Evolutionary conservation across 2,329 filamentous ascomycete genomes (phyloP), one percentile per base, ranked within the genome.

Genomic region (Capronia americana): DNA sequence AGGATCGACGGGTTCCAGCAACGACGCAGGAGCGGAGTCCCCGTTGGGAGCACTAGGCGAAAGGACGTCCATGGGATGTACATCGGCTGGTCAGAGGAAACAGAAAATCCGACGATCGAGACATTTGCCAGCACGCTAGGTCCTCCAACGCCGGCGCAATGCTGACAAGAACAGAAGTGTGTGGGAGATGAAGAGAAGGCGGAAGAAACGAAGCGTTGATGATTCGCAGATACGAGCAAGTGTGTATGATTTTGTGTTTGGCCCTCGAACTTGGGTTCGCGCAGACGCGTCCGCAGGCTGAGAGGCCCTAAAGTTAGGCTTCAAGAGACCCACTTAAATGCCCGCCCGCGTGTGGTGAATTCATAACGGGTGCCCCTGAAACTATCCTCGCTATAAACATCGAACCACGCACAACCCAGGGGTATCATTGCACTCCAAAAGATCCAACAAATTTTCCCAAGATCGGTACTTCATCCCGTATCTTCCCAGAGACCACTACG

Each of bases 1-100:
- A n/a, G 90, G 87, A 74, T 93, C 90, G 76, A 92, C 75, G 60
- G 77, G 72, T 57, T 70, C 71, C 61, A 63, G 32, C 30, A 62
- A 38, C 26, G 63, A 12, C 38, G 61, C 41, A 63, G 53, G 55
- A 61, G 56, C 50, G 56, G 58, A 41, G 28, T 56, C 63, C 63
- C 71, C 71, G 66, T 73, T 73, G 48, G 67, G 64, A 51, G 64
- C 64, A 54, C 60, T 63, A 61, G 67, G 61, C 57, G 68, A 60
- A 14, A 72, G 65, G 62, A 72, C 71, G 50, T 73, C 70, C 71
- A 73, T 73, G 58, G 60, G 59, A 20, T 34, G 23, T 41, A 23
- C 57, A 54, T 67, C 59, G 51, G 51, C 56, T 26, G 28, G 34
- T 63, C 30, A 56, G 50, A 53, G 24, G 24, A 28, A 50, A 30